These are phyloP conservation scores for Trichoderma sp. DNA, from an alignment of 2,329 filamentous ascomycete species.

Conservation along the genomic window DNA sequence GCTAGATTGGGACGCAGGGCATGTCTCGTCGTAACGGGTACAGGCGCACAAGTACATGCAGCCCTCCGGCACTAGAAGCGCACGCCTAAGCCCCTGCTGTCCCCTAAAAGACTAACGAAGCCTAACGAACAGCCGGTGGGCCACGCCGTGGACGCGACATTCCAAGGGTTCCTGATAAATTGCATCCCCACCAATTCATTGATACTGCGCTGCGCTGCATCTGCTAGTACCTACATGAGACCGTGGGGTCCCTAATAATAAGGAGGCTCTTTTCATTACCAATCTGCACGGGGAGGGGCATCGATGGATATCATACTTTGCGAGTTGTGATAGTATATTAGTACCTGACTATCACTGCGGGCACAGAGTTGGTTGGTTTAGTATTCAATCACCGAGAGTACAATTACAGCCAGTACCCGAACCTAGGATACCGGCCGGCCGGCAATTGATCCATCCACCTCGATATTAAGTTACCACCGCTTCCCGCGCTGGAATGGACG, in stretches of 20 bases:
- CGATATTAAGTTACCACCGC: neutral
- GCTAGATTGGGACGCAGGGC: neutral
- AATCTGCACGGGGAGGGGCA: neutral
- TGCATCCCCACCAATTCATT: constrained; percentile 12
- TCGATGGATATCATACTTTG: neutral
- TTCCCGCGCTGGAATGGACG: neutral
- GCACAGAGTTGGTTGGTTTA: neutral
- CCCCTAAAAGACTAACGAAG: constrained; percentile 14
- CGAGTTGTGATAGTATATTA: neutral
- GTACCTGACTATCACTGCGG: too few species aligned
- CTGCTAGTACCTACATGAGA: neutral
- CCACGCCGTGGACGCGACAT: constrained; percentile 5
- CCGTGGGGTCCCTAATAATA: neutral
- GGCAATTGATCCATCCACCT: neutral
- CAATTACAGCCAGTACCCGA: neutral
- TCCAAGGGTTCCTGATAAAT: constrained; percentile 20
- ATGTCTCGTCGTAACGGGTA: constrained; percentile 2
- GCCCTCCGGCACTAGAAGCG: neutral
- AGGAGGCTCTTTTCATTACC: neutral
- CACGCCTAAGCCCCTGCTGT: constrained; percentile 5
- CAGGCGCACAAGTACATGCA: neutral
- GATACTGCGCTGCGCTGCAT: neutral
- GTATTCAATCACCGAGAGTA: neutral
- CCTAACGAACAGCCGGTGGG: constrained; percentile 2
- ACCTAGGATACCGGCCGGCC: neutral